Conservation (phyloP, 805 yeast species). For the Cyberlindnera petersonii region DNA sequence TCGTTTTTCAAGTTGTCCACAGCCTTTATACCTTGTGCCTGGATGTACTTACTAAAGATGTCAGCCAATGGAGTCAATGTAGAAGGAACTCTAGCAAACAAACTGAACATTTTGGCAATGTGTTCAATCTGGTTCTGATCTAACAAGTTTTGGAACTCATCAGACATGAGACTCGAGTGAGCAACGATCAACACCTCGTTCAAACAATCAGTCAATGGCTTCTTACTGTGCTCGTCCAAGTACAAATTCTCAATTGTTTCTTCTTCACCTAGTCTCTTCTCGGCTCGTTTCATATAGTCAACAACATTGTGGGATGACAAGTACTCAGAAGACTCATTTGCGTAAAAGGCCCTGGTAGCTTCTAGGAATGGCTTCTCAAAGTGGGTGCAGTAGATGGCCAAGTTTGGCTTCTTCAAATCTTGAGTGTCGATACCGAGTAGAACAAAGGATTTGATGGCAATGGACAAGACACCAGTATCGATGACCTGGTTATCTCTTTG, state of each 20-base stretch:
- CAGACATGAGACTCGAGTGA: slow-evolving; percentile 72
- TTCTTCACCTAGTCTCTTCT: slow-evolving; percentile 78
- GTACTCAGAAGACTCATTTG: slow-evolving; percentile 62
- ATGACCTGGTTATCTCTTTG: slow-evolving; percentile 80
- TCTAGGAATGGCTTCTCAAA: slow-evolving; percentile 77
- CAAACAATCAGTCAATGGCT: slow-evolving; percentile 68
- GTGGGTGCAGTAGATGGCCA: slow-evolving; percentile 72
- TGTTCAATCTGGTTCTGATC: slow-evolving; percentile 70
- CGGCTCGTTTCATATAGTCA: slow-evolving; percentile 86
- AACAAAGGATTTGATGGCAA: slow-evolving; percentile 83
- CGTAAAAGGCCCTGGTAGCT: slow-evolving; percentile 64
- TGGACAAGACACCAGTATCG: slow-evolving; percentile 59
- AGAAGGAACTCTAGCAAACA: slow-evolving; percentile 73
- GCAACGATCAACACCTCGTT: slow-evolving; percentile 73
- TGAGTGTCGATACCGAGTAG: slow-evolving; percentile 86
- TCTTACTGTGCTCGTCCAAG: slow-evolving; percentile 82
- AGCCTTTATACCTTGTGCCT: slow-evolving; percentile 56
- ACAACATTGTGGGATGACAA: slow-evolving; percentile 76
- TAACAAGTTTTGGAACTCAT: slow-evolving; percentile 70
- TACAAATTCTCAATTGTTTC: slow-evolving; percentile 70
- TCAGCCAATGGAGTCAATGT: slow-evolving; percentile 77
- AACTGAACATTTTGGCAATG: slow-evolving; percentile 69
- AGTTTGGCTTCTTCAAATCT: slow-evolving; percentile 80
- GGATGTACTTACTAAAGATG: slow-evolving; percentile 69
- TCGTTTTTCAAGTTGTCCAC: slow-evolving; percentile 51